A percentile compares a stretch with the other conserved stretches of the same genome.
phyloP scores from a whole-genome alignment of 208 protist genomes.

The Wallacemonas collosoma region DNA sequence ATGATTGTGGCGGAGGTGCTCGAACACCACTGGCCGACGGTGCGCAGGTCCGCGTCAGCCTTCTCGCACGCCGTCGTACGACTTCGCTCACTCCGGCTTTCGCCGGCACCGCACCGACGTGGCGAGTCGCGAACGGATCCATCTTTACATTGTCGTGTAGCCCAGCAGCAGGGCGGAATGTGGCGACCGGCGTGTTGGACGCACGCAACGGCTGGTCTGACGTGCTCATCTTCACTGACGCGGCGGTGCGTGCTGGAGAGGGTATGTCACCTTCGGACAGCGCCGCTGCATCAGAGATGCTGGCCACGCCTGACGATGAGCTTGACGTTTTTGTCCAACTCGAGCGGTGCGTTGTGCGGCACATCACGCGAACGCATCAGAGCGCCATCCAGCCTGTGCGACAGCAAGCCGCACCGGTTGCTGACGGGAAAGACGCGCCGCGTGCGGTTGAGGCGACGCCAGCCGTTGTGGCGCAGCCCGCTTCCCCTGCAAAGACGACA shows the following conservation, averaged over 20 bases:
- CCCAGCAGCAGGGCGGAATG: slow-evolving; percentile 13
- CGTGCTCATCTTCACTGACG: slow-evolving; percentile 26
- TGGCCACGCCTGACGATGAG: too few relatives aligned
- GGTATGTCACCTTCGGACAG: neutral
- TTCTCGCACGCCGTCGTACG: neutral
- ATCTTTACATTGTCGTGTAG: slow-evolving; percentile 24
- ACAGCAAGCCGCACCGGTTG: neutral
- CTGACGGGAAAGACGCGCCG: neutral
- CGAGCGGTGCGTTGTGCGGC: slow-evolving; percentile 11
- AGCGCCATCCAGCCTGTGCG: neutral
- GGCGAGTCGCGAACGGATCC: slow-evolving; percentile 23
- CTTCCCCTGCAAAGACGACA: too few relatives aligned
- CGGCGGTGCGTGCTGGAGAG: neutral
- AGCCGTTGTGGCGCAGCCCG: too few relatives aligned
- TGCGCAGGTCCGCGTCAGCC: neutral
- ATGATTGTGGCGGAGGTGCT: too few relatives aligned
- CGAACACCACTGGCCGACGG: too few relatives aligned
- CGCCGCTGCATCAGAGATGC: too few relatives aligned
- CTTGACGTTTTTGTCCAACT: neutral
- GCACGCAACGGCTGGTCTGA: slow-evolving; percentile 36
- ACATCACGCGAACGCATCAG: neutral
- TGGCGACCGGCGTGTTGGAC: neutral
- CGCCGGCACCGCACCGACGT: neutral
- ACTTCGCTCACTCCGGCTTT: neutral
- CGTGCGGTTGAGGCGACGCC: too few relatives aligned